A percentile compares a stretch with the other conserved stretches of the same genome.
Evolutionary conservation across 345 rosid species (phyloP).

Genomic region (Lepidium aucheri): DNA sequence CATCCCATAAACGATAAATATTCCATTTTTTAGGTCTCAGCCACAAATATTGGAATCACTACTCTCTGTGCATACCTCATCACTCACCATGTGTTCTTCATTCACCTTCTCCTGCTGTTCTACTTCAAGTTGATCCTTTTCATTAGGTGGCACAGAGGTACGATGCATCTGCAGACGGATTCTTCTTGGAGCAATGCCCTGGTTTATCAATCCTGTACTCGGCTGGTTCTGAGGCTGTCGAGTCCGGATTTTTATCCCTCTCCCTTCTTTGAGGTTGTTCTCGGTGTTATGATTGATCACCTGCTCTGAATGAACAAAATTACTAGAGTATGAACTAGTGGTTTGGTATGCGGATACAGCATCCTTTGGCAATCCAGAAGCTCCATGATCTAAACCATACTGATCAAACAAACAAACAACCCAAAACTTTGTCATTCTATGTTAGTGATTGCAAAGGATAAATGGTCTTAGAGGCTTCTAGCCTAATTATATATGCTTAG

Average conservation of each 20-base stretch:
- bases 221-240: slow-evolving; percentile 39
- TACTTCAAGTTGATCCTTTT: not conserved
- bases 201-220: slow-evolving; percentile 19
- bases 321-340: slow-evolving; percentile 23
- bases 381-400: slow-evolving; percentile 16
- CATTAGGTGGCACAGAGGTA: not conserved
- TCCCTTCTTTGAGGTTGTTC: slow-evolving; percentile 23
- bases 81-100: not conserved
- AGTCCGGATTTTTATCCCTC: slow-evolving; percentile 52
- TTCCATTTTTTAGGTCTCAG: not conserved
- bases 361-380: slow-evolving; percentile 16
- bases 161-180: slow-evolving; percentile 32
- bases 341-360: slow-evolving; percentile 20
- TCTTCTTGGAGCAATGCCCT: slow-evolving; percentile 72
- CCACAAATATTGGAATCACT: not conserved
- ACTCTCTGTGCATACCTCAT: not conserved
- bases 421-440: not conserved
- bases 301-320: slow-evolving; percentile 21
- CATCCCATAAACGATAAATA: not conserved
- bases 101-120: not conserved
- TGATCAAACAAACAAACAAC: not conserved
- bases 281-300: slow-evolving; percentile 16
- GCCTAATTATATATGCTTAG: not conserved
- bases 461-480: no score
- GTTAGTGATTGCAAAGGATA: not conserved